Percentiles rank a stretch among this genome's conserved stretches.
Evolutionary conservation across 139 green algal genomes (phyloP).

Genomic region (Tetraselmis chui): DNA sequence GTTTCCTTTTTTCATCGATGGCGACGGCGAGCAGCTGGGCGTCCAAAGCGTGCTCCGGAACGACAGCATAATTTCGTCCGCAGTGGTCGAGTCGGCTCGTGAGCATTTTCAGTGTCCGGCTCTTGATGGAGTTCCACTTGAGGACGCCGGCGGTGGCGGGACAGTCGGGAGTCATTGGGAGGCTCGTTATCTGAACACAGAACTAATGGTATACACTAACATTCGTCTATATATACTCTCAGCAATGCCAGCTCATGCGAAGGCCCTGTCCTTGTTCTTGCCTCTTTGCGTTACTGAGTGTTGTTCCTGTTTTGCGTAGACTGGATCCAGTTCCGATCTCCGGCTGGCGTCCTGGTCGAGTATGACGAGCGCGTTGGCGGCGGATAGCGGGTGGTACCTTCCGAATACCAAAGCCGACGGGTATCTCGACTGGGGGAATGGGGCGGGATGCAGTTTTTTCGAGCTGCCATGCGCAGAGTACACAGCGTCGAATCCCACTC

Average conservation of each 20-base stretch:
- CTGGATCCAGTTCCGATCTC: not conserved
- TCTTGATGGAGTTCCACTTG: constrained; percentile 46
- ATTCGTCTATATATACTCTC: too few species aligned
- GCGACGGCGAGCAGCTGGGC: not conserved
- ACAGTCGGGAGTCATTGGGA: constrained; percentile 58
- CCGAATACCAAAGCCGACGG: constrained; percentile 10
- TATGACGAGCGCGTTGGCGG: constrained; percentile 45
- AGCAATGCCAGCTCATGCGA: too few species aligned
- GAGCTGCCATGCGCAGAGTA: constrained; percentile 12
- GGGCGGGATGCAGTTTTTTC: constrained; percentile 25
- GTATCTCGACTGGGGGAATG: constrained; percentile 27
- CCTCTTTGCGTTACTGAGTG: too few species aligned
- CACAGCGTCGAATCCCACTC: constrained; percentile 1
- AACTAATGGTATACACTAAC: not conserved
- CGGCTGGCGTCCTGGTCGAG: constrained; percentile 12
- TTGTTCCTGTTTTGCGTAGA: too few species aligned
- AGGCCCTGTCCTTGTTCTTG: too few species aligned
- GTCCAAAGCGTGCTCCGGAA: constrained; percentile 25
- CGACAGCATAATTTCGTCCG: constrained; percentile 10
- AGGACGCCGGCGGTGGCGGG: constrained; percentile 51
- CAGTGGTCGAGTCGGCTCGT: constrained; percentile 10
- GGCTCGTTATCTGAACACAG: constrained; percentile 1
- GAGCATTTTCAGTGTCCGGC: constrained; percentile 48
- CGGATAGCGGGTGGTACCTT: constrained; percentile 33
- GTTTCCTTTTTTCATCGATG: constrained; percentile 28